These are phyloP conservation scores for Plasmodium blacklocki DNA, from an alignment of 169 alveolate genomes.

Conservation along the genomic window DNA sequence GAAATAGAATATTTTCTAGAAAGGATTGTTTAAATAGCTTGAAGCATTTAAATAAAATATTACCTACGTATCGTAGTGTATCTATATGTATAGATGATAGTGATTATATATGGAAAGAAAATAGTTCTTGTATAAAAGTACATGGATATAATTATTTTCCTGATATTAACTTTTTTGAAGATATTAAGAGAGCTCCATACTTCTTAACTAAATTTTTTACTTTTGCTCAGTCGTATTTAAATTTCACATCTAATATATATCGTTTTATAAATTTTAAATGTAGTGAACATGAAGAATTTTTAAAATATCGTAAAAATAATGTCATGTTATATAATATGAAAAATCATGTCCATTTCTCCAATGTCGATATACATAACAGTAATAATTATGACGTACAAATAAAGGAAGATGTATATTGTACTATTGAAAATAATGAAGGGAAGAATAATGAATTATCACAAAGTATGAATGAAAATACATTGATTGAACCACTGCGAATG, in stretches of 20 bases:
- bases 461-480: no score
- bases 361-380: not conserved
- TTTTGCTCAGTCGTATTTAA: slow-evolving; percentile 58
- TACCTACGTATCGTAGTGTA: slow-evolving; percentile 66
- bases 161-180: slow-evolving; percentile 58
- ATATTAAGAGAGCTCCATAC: slow-evolving; percentile 58
- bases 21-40: slow-evolving; percentile 76
- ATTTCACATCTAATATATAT: slow-evolving; percentile 35
- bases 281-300: slow-evolving; percentile 54
- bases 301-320: not conserved
- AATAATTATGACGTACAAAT: not conserved
- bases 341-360: not conserved
- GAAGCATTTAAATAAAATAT: slow-evolving; percentile 48
- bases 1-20: slow-evolving; percentile 80
- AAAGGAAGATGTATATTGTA: not conserved
- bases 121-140: slow-evolving; percentile 55
- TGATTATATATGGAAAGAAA: slow-evolving; percentile 71
- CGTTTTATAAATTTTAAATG: slow-evolving; percentile 68
- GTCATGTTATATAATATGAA: not conserved
- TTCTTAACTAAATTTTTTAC: slow-evolving; percentile 68
- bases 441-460: not conserved
- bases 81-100: slow-evolving; percentile 68
- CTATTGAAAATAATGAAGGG: not conserved
- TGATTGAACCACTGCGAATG: no score
- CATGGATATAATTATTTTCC: slow-evolving; percentile 71